These are phyloP conservation scores for Panus rudis DNA, from an alignment of 768 basidiomycete genomes.

Conservation along the genomic window DNA sequence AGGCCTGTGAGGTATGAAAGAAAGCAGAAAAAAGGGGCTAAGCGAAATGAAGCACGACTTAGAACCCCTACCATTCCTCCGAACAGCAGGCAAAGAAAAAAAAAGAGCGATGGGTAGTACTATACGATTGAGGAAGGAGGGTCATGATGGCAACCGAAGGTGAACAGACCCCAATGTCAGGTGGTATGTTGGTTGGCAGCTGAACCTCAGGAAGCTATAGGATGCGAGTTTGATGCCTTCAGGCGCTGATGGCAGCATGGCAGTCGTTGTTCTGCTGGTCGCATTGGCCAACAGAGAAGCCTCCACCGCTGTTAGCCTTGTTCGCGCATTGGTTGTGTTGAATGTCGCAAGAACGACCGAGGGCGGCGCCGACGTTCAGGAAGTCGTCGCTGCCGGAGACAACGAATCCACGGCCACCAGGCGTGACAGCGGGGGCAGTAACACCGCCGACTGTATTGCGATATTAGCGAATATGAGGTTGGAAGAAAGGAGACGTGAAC, in stretches of 20 bases:
- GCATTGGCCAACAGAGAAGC: slow-evolving; percentile 31
- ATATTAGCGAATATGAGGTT: not conserved
- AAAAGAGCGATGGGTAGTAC: no score
- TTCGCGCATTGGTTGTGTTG: slow-evolving; percentile 52
- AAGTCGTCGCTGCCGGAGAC: slow-evolving; percentile 39
- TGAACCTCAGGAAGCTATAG: no score
- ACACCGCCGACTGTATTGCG: slow-evolving; percentile 30
- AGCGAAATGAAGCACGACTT: not conserved
- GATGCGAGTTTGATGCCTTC: no score
- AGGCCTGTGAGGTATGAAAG: no score
- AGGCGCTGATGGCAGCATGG: slow-evolving; percentile 16
- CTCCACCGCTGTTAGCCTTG: slow-evolving; percentile 39
- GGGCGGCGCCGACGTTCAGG: slow-evolving; percentile 40
- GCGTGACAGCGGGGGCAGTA: slow-evolving; percentile 36
- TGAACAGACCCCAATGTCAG: no score
- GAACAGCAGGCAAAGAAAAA: no score
- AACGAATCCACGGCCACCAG: slow-evolving; percentile 41
- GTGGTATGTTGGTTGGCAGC: no score
- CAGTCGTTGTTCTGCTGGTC: slow-evolving; percentile 24
- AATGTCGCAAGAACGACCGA: slow-evolving; percentile 52
- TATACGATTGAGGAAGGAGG: no score
- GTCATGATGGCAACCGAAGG: no score
- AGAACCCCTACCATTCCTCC: no score
- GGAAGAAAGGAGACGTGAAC: slow-evolving; percentile 8
- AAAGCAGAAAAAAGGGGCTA: no score